Evolutionary conservation across 148 eudicot genomes (phyloP).

Genomic region (Pouteria glomerata): DNA sequence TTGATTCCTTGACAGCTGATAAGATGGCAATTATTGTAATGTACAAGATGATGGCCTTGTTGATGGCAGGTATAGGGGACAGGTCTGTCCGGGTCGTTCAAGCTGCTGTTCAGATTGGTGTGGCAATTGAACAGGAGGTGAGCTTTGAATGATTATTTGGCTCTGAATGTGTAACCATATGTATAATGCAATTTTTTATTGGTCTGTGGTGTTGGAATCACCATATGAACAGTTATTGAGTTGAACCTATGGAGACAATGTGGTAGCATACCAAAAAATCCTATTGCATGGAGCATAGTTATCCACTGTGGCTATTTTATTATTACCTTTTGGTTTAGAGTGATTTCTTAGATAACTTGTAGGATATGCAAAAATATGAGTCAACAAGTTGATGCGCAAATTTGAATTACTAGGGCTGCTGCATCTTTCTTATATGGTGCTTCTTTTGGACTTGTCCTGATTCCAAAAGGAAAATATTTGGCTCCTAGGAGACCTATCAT

Average conservation of each 20-base stretch:
- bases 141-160: not conserved
- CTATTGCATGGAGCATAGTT: not conserved
- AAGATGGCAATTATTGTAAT: slow-evolving; percentile 90
- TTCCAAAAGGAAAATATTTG: not conserved
- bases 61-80: slow-evolving; percentile 56
- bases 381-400: not conserved
- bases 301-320: not conserved
- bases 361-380: not conserved
- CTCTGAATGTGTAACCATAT: not conserved
- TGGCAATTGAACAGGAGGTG: slow-evolving; percentile 84
- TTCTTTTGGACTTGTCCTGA: not conserved
- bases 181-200: not conserved
- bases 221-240: not conserved
- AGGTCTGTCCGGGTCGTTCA: slow-evolving; percentile 62
- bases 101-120: slow-evolving; percentile 77
- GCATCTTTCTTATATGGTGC: not conserved
- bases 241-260: not conserved
- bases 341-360: not conserved
- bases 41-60: slow-evolving; percentile 81
- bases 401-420: not conserved
- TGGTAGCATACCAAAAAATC: not conserved
- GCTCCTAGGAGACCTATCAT: not conserved
- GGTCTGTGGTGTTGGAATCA: not conserved
- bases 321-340: not conserved
- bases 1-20: slow-evolving; percentile 75